Conservation (phyloP, 805 yeast species). For the Kuraishia piskuri region DNA sequence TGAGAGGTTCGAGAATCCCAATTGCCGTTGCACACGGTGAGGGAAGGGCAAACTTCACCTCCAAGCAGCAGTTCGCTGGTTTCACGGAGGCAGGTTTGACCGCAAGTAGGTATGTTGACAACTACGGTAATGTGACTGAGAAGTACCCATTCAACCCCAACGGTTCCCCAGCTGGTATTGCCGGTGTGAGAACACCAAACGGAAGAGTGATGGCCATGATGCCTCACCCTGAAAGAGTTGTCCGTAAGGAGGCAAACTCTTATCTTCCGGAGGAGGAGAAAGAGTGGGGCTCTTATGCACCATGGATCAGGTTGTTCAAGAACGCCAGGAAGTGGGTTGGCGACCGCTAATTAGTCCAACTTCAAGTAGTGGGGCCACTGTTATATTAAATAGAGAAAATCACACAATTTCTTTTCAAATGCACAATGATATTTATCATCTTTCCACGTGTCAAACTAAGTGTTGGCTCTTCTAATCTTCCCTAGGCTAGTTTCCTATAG, state of each 20-base stretch:
- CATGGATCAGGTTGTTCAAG: slow-evolving; percentile 90
- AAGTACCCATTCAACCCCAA: slow-evolving; percentile 92
- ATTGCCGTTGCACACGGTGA: slow-evolving; percentile 99
- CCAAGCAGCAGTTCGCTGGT: slow-evolving; percentile 31
- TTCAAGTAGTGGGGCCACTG: not conserved
- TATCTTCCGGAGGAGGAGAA: slow-evolving; percentile 67
- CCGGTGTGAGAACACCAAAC: slow-evolving; percentile 83
- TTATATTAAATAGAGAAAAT: not conserved
- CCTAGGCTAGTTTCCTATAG: too few species aligned
- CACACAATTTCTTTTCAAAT: not conserved
- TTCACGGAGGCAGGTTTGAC: slow-evolving; percentile 48
- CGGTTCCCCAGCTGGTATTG: slow-evolving; percentile 89
- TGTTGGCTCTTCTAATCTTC: too few species aligned
- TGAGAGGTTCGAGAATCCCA: slow-evolving; percentile 92
- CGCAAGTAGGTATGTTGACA: slow-evolving; percentile 79
- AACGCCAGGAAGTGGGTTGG: slow-evolving; percentile 92
- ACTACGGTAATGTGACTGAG: slow-evolving; percentile 78
- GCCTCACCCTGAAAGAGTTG: slow-evolving; percentile 98
- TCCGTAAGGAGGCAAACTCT: slow-evolving; percentile 81
- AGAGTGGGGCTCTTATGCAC: slow-evolving; percentile 79
- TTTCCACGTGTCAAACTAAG: not conserved
- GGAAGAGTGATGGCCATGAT: slow-evolving; percentile 97
- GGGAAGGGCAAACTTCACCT: slow-evolving; percentile 75
- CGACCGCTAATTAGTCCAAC: not conserved
- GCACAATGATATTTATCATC: too few species aligned